phyloP scores from a whole-genome alignment of 768 basidiomycete genomes.

The Hebeloma cylindrosporum region DNA sequence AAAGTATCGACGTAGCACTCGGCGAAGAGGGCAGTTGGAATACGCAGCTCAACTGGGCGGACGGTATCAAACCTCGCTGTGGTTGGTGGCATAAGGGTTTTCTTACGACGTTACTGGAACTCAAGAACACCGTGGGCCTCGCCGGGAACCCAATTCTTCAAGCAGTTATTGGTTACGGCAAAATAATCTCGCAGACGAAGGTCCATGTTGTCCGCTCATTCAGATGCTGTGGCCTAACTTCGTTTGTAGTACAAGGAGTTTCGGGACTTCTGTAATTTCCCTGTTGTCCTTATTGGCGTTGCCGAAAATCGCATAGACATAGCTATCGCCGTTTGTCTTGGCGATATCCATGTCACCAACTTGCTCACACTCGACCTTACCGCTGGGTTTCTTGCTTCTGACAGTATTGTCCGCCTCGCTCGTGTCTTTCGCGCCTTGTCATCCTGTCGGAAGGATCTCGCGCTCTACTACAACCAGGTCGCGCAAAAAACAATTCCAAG shows the following conservation, averaged over 20 bases:
- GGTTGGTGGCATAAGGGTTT: constrained; percentile 14
- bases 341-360: constrained; percentile 17
- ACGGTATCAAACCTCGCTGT: constrained; percentile 14
- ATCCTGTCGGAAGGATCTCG: constrained; percentile 8
- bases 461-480: constrained; percentile 13
- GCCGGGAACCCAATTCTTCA: constrained; percentile 17
- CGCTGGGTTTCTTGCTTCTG: constrained; percentile 18
- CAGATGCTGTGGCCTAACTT: too few species aligned
- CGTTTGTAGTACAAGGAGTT: constrained; percentile 14
- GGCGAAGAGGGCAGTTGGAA: constrained; percentile 13
- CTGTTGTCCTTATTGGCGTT: constrained; percentile 17
- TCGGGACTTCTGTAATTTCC: constrained; percentile 16
- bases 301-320: constrained; percentile 19
- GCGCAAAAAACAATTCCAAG: constrained; percentile 1
- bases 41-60: constrained; percentile 9
- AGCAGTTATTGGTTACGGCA: constrained; percentile 15
- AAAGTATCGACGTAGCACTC: constrained; percentile 4
- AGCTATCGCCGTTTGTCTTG: constrained; percentile 16
- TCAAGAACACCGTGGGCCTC: constrained; percentile 18
- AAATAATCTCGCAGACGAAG: constrained; percentile 15
- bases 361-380: constrained; percentile 17
- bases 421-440: constrained; percentile 17
- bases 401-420: constrained; percentile 16
- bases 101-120: constrained; percentile 11
- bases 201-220: too few species aligned